Base-by-base conservation (phyloP, 2,329 filamentous ascomycete genomes). In the Acrocalymma vagum region DNA sequence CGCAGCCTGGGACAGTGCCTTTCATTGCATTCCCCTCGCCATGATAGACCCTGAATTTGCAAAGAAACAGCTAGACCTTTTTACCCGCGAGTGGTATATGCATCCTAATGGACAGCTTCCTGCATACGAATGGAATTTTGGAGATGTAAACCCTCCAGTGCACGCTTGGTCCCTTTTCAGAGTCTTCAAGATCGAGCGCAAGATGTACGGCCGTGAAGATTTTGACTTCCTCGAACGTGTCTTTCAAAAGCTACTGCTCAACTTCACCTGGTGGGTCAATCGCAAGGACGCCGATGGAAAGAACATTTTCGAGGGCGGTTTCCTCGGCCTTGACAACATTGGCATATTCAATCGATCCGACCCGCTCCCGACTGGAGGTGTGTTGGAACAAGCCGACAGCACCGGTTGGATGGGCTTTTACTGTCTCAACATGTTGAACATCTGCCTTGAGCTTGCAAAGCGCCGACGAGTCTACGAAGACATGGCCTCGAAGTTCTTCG, bases 261-360 rank as follows among this genome's bases (percentile, higher is more conserved):
- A 97, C 74, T 97, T 97, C 70, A 97, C 94, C 4, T 97, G 94
- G 94, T 97, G 93, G 93, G 93, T 96, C 14, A 97, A 97, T 69
- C 87, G 93, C 43, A 97, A 97, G 72, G 93, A 97, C 60, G 81
- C 82, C 9, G 90, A 96, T 8, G 93, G 91, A 60, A 97, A 97
- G 76, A 96, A 97, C 62, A 88, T 97, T 18, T 97, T 97, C 56
- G 94, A 97, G 65, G 94, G 93, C 55, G 93, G 93, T 28, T 97
- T 97, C 78, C 77, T 97, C 6, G 93, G 93, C 29, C 78, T 97
- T 36, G 93, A 97, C 81, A 97, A 97, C 67, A 97, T 97, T 69
- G 94, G 94, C 38, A 75, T 97, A 23, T 97, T 97, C 81, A 97
- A 97, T 72, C 88, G 93, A 29, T 97, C 93, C 0, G 93, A 97